Evolutionary conservation across 2,329 filamentous ascomycete genomes (phyloP).

Genomic region (Curvularia spicifera): DNA sequence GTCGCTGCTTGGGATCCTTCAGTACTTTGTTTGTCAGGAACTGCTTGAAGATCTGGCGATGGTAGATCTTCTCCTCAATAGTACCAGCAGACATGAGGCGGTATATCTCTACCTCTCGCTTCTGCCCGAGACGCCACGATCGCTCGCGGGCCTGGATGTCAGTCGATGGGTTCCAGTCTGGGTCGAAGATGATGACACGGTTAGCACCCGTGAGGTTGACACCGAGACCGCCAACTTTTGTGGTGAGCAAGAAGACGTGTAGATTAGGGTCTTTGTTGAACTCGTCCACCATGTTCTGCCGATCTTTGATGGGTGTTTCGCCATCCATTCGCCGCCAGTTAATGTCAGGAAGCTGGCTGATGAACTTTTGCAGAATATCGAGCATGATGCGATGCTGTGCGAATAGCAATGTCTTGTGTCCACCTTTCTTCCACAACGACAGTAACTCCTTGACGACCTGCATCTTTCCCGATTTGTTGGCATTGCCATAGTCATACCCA

Average conservation of each 20-base stretch:
- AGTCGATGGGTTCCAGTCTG: conserved; percentile 98
- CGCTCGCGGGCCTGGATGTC: conserved; percentile 94
- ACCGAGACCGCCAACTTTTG: conserved; percentile 91
- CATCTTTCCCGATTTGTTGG: conserved; percentile 89
- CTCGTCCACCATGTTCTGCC: conserved; percentile 88
- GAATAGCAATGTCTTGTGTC: conserved; percentile 92
- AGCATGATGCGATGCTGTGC: conserved; percentile 95
- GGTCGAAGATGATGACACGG: conserved; percentile 96
- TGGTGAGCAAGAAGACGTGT: conserved; percentile 91
- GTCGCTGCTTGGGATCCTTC: conserved; percentile 90
- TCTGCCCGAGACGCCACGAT: conserved; percentile 95
- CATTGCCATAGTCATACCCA: conserved; percentile 78
- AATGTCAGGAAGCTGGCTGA: conserved; percentile 70
- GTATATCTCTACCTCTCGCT: conserved; percentile 93
- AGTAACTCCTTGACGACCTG: conserved; percentile 88
- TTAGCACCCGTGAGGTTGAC: conserved; percentile 95
- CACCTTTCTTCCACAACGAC: conserved; percentile 87
- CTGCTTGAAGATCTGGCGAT: conserved; percentile 98
- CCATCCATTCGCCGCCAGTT: conserved; percentile 93
- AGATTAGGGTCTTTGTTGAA: conserved; percentile 85
- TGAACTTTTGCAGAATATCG: conserved; percentile 86
- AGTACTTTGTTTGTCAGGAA: conserved; percentile 96
- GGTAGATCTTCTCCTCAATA: conserved; percentile 99
- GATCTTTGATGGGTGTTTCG: conserved; percentile 81
- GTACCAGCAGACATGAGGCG: conserved; percentile 97